Conservation (phyloP, 306 rosid species). For the Ochetophila trinervis region DNA sequence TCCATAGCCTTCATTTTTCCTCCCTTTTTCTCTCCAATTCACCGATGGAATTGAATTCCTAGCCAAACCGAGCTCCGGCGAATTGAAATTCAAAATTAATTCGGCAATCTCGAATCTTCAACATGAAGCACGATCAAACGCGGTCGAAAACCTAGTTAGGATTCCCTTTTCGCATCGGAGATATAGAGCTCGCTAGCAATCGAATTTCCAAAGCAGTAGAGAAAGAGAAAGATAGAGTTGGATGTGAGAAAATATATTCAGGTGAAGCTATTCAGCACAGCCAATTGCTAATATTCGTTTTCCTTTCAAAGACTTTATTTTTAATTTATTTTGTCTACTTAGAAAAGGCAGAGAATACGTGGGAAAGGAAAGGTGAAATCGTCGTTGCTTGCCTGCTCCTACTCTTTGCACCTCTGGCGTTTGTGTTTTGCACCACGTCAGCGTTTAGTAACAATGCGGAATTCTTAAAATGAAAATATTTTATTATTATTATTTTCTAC, state of each 20-base stretch:
- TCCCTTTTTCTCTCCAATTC: conserved; percentile 3
- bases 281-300: background rate
- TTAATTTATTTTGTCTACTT: background rate
- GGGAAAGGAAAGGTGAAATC: too few relatives aligned
- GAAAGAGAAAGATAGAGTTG: background rate
- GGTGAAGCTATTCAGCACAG: too few relatives aligned
- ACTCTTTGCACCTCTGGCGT: too few relatives aligned
- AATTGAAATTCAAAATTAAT: conserved; percentile 1
- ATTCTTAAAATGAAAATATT: too few relatives aligned
- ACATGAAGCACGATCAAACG: conserved; percentile 10
- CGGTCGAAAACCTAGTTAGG: conserved; percentile 1
- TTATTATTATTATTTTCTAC: too few relatives aligned
- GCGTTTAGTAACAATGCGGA: too few relatives aligned
- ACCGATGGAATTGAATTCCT: conserved; percentile 2
- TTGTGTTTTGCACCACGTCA: too few relatives aligned
- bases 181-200: background rate
- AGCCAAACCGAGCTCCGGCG: background rate
- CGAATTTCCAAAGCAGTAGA: background rate
- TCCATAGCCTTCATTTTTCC: conserved; percentile 54
- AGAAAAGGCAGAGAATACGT: background rate
- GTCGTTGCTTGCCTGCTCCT: too few relatives aligned
- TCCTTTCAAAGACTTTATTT: too few relatives aligned
- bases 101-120: conserved; percentile 1
- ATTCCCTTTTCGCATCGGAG: background rate
- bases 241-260: background rate